phyloP scores from a whole-genome alignment of 2,329 filamentous ascomycete genomes.

The Curvularia lunata region DNA sequence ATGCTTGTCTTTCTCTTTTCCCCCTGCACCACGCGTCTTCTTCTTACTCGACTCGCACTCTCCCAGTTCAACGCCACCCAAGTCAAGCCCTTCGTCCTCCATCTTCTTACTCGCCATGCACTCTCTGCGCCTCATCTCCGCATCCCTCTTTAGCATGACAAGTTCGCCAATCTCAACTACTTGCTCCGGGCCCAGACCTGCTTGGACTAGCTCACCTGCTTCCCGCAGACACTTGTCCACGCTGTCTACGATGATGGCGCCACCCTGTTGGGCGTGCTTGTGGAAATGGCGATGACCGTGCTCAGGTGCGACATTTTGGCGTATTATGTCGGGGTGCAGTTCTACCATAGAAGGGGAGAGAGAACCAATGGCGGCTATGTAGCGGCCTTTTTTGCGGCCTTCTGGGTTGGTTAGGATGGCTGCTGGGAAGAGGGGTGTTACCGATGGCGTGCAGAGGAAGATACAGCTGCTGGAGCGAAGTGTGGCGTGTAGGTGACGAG shows the following conservation, averaged over 20 bases:
- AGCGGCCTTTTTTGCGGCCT: constrained; percentile 71
- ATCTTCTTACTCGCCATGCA: constrained; percentile 41
- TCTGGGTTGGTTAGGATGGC: constrained; percentile 74
- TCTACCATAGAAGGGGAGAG: constrained; percentile 80
- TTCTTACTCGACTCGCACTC: constrained; percentile 71
- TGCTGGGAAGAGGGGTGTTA: constrained; percentile 75
- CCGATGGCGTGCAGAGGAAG: constrained; percentile 85
- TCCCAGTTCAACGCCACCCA: constrained; percentile 75
- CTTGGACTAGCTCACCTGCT: constrained; percentile 84
- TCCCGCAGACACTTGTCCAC: constrained; percentile 80
- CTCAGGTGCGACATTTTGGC: constrained; percentile 64
- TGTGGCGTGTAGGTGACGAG: constrained; percentile 71
- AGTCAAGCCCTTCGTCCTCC: constrained; percentile 75
- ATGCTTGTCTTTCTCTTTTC: constrained; percentile 30
- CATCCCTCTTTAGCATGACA: constrained; percentile 66
- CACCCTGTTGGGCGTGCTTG: constrained; percentile 65
- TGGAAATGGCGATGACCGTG: constrained; percentile 66
- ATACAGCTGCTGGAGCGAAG: constrained; percentile 78
- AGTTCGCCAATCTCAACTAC: constrained; percentile 89
- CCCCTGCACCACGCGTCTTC: constrained; percentile 59
- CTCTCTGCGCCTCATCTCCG: constrained; percentile 46
- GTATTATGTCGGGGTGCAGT: constrained; percentile 76
- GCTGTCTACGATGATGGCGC: constrained; percentile 69
- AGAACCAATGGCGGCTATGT: constrained; percentile 75
- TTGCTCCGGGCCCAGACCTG: constrained; percentile 73